These are phyloP conservation scores for Debaryomyces maramus DNA, from an alignment of 805 yeast genomes.

Conservation along the genomic window DNA sequence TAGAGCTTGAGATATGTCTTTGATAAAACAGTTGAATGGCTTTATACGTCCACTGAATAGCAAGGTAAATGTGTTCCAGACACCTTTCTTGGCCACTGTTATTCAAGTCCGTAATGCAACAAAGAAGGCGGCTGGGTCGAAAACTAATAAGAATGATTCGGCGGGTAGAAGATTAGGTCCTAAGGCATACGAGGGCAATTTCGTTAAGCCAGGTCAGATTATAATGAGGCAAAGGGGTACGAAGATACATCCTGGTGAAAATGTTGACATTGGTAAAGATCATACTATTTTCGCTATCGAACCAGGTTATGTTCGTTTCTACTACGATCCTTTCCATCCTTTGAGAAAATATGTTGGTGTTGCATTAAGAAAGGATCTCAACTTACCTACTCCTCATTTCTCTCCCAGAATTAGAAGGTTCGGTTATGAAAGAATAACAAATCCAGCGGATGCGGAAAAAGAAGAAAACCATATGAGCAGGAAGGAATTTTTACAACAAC, in stretches of 20 bases:
- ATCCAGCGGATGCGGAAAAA: conserved; percentile 48
- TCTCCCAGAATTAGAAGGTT: conserved; percentile 85
- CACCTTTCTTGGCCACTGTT: not conserved
- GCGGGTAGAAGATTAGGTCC: conserved; percentile 94
- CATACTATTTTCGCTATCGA: conserved; percentile 89
- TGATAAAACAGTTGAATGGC: conserved; percentile 1
- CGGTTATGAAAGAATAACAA: conserved; percentile 60
- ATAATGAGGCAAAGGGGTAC: conserved; percentile 95
- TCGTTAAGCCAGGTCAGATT: conserved; percentile 80
- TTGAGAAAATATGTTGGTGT: conserved; percentile 87
- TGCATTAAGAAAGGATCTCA: conserved; percentile 61
- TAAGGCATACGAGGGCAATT: conserved; percentile 77
- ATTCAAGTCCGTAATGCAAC: conserved; percentile 80
- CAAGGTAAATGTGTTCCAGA: not conserved
- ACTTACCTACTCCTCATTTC: conserved; percentile 86
- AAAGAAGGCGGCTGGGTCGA: conserved; percentile 93
- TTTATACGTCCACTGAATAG: not conserved
- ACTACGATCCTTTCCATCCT: conserved; percentile 95
- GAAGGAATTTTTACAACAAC: conserved; percentile 61
- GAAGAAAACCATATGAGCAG: conserved; percentile 67
- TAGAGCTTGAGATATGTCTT: conserved; percentile 3
- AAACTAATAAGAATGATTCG: conserved; percentile 89
- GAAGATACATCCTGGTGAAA: conserved; percentile 90
- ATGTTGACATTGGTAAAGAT: conserved; percentile 86
- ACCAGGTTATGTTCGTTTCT: conserved; percentile 90